Percentiles rank a stretch among this genome's conserved stretches.
These are phyloP conservation scores for Hamamelis virginiana DNA, from an alignment of 164 flowering plant species.

Conservation along the genomic window DNA sequence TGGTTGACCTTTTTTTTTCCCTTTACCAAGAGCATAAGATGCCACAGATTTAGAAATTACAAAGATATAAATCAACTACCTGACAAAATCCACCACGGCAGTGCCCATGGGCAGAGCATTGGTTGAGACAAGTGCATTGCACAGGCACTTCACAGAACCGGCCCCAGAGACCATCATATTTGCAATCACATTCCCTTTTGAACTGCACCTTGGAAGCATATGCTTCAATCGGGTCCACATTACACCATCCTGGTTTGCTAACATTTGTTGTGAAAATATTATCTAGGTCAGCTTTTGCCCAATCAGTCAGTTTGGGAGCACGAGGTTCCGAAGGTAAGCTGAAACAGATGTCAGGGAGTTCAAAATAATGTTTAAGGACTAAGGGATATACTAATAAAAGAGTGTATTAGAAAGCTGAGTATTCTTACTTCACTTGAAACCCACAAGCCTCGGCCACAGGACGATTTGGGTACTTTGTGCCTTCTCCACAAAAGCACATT, in stretches of 20 bases:
- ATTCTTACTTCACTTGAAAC: slow-evolving; percentile 67
- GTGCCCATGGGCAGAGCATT: slow-evolving; percentile 83
- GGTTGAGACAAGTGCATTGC: slow-evolving; percentile 70
- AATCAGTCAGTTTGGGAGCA: slow-evolving; percentile 55
- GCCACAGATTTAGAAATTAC: background rate
- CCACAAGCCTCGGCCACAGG: slow-evolving; percentile 97
- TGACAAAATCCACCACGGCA: slow-evolving; percentile 98
- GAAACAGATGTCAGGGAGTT: slow-evolving; percentile 21
- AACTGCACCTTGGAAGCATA: slow-evolving; percentile 57
- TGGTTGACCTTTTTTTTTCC: background rate
- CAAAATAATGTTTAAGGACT: slow-evolving; percentile 12
- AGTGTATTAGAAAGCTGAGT: slow-evolving; percentile 1
- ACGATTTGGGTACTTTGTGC: slow-evolving; percentile 94
- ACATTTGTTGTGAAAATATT: slow-evolving; percentile 69
- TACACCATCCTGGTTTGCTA: slow-evolving; percentile 91
- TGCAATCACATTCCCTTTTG: slow-evolving; percentile 94
- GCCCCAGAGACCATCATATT: slow-evolving; percentile 85
- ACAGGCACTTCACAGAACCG: slow-evolving; percentile 86
- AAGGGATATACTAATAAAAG: background rate
- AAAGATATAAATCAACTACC: slow-evolving; percentile 35
- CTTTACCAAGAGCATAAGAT: background rate
- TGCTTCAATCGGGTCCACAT: slow-evolving; percentile 84
- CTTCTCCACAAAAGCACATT: slow-evolving; percentile 98
- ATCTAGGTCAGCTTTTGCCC: slow-evolving; percentile 72
- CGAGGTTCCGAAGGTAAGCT: slow-evolving; percentile 66